Conservation (phyloP, 2,329 filamentous ascomycete genomes). For the Lachnellula hyalina region DNA sequence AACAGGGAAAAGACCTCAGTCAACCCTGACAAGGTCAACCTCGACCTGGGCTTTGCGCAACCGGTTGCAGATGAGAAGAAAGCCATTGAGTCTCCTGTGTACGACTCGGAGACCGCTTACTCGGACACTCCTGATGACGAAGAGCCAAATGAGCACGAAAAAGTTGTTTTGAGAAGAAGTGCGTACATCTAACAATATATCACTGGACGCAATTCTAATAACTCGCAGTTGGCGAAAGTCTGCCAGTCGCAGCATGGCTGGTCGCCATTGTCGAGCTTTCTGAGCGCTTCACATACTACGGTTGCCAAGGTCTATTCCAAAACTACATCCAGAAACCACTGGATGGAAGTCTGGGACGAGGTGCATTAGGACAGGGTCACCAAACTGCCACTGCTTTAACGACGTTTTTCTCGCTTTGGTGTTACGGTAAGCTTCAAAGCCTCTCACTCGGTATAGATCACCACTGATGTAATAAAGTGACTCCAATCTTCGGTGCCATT, state of each 20-base stretch:
- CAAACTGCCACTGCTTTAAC: constrained; percentile 49
- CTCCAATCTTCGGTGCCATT: constrained; percentile 38
- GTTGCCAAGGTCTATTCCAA: constrained; percentile 54
- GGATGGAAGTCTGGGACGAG: constrained; percentile 26
- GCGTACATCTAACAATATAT: background rate
- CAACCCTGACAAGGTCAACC: constrained; percentile 11
- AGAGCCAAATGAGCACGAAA: constrained; percentile 16
- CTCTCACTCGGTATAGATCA: background rate
- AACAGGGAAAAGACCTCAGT: constrained; percentile 4
- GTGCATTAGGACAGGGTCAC: constrained; percentile 51
- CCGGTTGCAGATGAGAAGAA: constrained; percentile 6
- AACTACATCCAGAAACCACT: constrained; percentile 52
- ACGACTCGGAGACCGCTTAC: constrained; percentile 4
- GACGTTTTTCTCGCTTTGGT: constrained; percentile 47
- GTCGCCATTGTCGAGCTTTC: constrained; percentile 58
- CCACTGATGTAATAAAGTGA: constrained; percentile 6
- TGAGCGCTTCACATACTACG: constrained; percentile 62
- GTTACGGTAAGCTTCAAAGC: constrained; percentile 38
- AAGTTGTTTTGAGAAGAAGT: constrained; percentile 14
- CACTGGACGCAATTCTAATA: background rate
- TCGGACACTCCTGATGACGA: constrained; percentile 15
- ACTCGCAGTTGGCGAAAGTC: constrained; percentile 10
- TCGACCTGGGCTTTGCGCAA: constrained; percentile 10
- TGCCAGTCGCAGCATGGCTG: constrained; percentile 30
- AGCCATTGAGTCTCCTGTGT: background rate